These are phyloP conservation scores for Tausonia pullulans DNA, from an alignment of 1,284 basidiomycete genomes.

Conservation along the genomic window DNA sequence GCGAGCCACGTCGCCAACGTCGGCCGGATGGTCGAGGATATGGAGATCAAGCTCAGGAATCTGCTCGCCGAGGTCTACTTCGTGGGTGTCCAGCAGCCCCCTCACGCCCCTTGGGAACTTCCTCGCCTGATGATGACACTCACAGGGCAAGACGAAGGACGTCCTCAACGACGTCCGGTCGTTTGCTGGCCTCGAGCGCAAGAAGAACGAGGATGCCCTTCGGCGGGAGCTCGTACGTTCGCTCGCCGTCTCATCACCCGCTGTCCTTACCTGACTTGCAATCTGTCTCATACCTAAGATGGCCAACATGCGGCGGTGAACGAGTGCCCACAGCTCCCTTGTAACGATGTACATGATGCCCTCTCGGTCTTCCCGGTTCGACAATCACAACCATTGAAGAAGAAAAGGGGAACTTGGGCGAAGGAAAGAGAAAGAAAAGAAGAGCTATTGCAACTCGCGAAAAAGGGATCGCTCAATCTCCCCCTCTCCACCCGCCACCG, in stretches of 20 bases:
- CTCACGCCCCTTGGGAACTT: not conserved
- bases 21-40: constrained; percentile 91
- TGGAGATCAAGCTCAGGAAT: constrained; percentile 98
- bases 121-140: not conserved
- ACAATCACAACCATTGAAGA: too few relatives aligned
- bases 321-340: not conserved
- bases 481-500: too few relatives aligned
- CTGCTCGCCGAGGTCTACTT: constrained; percentile 95
- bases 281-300: not conserved
- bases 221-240: constrained; percentile 73
- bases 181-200: constrained; percentile 71
- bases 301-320: not conserved
- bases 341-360: too few relatives aligned
- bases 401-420: too few relatives aligned
- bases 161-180: constrained; percentile 84
- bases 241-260: not conserved
- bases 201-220: constrained; percentile 66
- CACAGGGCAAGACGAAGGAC: constrained; percentile 72
- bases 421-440: too few relatives aligned
- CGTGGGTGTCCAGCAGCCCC: constrained; percentile 28
- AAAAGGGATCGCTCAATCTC: too few relatives aligned
- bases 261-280: not conserved
- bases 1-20: constrained; percentile 83
- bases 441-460: too few relatives aligned
- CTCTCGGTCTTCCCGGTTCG: too few relatives aligned